Percentiles rank a stretch among this genome's conserved stretches.
Conservation (phyloP, 2,329 filamentous ascomycete genomes). For the Curvularia lunata region DNA sequence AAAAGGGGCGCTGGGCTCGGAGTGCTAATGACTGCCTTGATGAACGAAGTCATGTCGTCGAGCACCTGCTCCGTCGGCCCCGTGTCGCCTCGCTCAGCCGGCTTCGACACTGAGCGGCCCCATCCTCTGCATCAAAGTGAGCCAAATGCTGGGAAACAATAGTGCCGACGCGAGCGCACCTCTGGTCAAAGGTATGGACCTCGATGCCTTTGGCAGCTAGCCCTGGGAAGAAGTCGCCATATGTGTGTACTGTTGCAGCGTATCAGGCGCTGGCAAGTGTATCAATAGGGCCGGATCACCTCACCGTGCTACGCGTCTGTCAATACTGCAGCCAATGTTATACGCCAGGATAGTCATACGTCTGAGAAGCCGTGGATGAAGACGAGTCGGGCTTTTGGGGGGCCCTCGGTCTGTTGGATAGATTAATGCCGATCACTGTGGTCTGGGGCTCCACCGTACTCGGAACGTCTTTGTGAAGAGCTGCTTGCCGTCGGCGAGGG, state of each 20-base stretch:
- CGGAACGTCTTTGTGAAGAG: slow-evolving; percentile 69
- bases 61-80: slow-evolving; percentile 77
- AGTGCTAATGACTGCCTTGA: slow-evolving; percentile 67
- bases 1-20: slow-evolving; percentile 69
- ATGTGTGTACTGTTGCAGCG: slow-evolving; percentile 65
- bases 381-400: slow-evolving; percentile 72
- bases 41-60: slow-evolving; percentile 78
- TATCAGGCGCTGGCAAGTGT: slow-evolving; percentile 23
- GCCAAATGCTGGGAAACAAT: neutral
- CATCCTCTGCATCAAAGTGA: slow-evolving; percentile 66
- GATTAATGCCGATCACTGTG: slow-evolving; percentile 15
- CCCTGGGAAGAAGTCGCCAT: slow-evolving; percentile 74
- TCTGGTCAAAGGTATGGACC: slow-evolving; percentile 81
- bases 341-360: slow-evolving; percentile 43
- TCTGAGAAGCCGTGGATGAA: slow-evolving; percentile 89
- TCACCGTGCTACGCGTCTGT: slow-evolving; percentile 21
- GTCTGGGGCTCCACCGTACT: slow-evolving; percentile 44
- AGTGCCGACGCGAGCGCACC: slow-evolving; percentile 39
- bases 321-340: slow-evolving; percentile 1
- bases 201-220: slow-evolving; percentile 76
- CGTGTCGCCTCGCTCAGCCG: slow-evolving; percentile 71
- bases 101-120: slow-evolving; percentile 72
- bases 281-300: neutral
- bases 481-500: slow-evolving; percentile 58
- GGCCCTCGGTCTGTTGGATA: slow-evolving; percentile 58